A percentile compares a stretch with the other conserved stretches of the same genome.
Evolutionary conservation across 345 rosid genomes (phyloP).

Genomic region (Aquilaria malaccensis): DNA sequence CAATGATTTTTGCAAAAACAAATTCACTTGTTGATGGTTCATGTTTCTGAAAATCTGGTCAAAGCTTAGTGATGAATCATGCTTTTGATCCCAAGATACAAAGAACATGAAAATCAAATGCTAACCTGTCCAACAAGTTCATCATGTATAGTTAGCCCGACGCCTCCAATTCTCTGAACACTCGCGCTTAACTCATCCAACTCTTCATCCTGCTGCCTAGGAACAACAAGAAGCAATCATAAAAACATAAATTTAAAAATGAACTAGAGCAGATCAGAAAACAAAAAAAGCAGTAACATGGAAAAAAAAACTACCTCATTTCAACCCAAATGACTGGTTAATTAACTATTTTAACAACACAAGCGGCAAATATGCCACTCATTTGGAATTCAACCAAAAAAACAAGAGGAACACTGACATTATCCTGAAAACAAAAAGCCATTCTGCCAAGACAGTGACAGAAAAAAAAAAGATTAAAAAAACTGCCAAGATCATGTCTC

Average conservation of each 20-base stretch:
- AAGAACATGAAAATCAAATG: slow-evolving; percentile 6
- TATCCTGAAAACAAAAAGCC: too few species aligned
- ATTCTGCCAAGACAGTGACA: too few species aligned
- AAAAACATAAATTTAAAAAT: background rate
- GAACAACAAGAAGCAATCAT: background rate
- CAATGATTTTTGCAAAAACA: too few species aligned
- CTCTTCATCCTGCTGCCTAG: slow-evolving; percentile 95
- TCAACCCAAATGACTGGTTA: background rate
- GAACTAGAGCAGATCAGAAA: background rate
- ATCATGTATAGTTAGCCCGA: slow-evolving; percentile 96
- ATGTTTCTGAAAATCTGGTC: too few species aligned
- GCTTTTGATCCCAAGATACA: background rate
- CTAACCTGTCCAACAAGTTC: slow-evolving; percentile 85
- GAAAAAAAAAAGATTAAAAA: too few species aligned
- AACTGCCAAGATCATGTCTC: too few species aligned
- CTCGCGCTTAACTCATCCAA: slow-evolving; percentile 92
- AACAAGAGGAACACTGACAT: too few species aligned
- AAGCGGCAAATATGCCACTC: background rate
- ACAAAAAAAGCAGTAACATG: background rate
- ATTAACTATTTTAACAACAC: background rate
- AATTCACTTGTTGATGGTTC: too few species aligned
- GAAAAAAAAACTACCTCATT: background rate
- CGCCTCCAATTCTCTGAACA: slow-evolving; percentile 88
- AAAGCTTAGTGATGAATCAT: too few species aligned
- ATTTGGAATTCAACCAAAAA: too few species aligned